These are phyloP conservation scores for Selaginella moellendorffii DNA, from an alignment of 75 land plant genomes.

Conservation along the genomic window DNA sequence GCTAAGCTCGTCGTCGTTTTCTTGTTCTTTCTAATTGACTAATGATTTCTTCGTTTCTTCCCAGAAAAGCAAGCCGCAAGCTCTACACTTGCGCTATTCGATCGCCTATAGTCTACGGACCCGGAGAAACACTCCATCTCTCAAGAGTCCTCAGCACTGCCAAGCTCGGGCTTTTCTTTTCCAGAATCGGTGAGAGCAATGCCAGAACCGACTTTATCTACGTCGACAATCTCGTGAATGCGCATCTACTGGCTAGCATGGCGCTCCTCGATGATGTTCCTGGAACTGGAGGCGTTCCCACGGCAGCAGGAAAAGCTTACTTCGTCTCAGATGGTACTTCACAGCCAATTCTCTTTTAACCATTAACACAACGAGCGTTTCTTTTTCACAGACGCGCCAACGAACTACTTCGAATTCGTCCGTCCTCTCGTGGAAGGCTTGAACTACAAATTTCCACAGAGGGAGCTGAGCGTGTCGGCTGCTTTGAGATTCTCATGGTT, in stretches of 20 bases:
- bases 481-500: constrained; percentile 44
- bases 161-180: constrained; percentile 45
- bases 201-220: constrained; percentile 78
- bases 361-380: background rate
- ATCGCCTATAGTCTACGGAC: constrained; percentile 89
- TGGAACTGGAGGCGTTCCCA: constrained; percentile 41
- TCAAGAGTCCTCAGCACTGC: constrained; percentile 62
- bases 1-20: too few species aligned
- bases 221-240: constrained; percentile 80
- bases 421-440: constrained; percentile 44
- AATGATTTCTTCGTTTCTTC: background rate
- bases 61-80: constrained; percentile 40
- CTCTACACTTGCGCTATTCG: constrained; percentile 87
- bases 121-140: constrained; percentile 73
- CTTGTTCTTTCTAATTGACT: too few species aligned
- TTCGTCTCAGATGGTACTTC: constrained; percentile 86
- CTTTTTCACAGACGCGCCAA: constrained; percentile 44
- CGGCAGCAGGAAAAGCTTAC: constrained; percentile 82
- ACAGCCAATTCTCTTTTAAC: background rate
- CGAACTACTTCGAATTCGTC: constrained; percentile 64
- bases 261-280: constrained; percentile 79
- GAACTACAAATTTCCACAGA: constrained; percentile 46
- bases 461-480: constrained; percentile 30
- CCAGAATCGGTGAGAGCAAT: constrained; percentile 41
- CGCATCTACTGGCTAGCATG: constrained; percentile 84